Percentiles rank a stretch among this genome's conserved stretches.
Evolutionary conservation across 345 rosid genomes (phyloP).

Genomic region (Chamaenerion angustifolium): DNA sequence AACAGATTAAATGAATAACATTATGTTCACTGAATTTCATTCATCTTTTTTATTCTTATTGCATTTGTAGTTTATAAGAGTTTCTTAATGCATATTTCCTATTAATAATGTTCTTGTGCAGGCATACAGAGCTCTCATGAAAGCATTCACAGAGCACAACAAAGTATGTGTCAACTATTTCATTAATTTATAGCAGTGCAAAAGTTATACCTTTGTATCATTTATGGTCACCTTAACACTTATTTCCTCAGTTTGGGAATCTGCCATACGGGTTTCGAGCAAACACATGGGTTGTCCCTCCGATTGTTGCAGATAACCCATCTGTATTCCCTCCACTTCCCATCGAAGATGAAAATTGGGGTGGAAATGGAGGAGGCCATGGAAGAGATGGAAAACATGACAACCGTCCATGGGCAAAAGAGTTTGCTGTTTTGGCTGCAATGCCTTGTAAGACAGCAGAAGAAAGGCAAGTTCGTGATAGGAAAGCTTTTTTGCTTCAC

Average conservation of each 20-base stretch:
- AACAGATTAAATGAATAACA: too few species aligned
- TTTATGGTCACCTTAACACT: background rate
- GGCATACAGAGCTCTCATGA: constrained; percentile 88
- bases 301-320: constrained; percentile 66
- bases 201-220: background rate
- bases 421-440: constrained; percentile 78
- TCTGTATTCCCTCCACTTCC: constrained; percentile 61
- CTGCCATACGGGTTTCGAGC: constrained; percentile 92
- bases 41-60: too few species aligned
- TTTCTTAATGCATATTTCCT: too few species aligned
- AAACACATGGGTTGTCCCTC: constrained; percentile 91
- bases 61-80: too few species aligned
- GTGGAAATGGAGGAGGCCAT: constrained; percentile 81
- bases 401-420: constrained; percentile 62
- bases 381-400: constrained; percentile 61
- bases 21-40: too few species aligned
- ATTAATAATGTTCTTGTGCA: constrained; percentile 14
- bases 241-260: constrained; percentile 67
- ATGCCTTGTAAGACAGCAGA: constrained; percentile 91
- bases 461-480: constrained; percentile 87
- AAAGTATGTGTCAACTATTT: constrained; percentile 31
- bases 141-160: constrained; percentile 81
- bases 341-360: constrained; percentile 84
- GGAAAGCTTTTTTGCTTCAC: constrained; percentile 84
- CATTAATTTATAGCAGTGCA: background rate